phyloP scores from a whole-genome alignment of 2,329 filamentous ascomycete species.

The Colletotrichum gigasporum region DNA sequence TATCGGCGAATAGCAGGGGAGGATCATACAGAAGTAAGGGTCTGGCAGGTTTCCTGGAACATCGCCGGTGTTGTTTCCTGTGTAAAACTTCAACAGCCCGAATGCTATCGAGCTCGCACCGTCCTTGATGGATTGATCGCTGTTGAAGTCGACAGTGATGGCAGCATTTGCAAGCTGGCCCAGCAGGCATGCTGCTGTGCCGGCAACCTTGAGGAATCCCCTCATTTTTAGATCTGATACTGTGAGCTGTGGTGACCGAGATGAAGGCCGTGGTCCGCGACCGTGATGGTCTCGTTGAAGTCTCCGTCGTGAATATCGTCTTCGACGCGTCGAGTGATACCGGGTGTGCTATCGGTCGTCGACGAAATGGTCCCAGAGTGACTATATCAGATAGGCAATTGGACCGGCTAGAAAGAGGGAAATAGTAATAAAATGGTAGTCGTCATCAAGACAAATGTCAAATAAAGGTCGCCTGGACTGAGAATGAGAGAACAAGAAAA shows the following conservation, averaged over 20 bases:
- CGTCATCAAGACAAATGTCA: not conserved
- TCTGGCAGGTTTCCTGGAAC: conserved; percentile 65
- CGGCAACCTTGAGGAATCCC: conserved; percentile 16
- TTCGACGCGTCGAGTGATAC: not conserved
- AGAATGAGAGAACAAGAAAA: not conserved
- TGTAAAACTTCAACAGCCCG: conserved; percentile 50
- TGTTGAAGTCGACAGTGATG: conserved; percentile 17
- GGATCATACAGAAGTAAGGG: conserved; percentile 70
- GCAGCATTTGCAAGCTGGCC: conserved; percentile 18
- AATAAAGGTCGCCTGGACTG: conserved; percentile 18
- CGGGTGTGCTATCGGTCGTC: not conserved
- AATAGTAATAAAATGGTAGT: not conserved
- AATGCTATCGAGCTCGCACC: conserved; percentile 49
- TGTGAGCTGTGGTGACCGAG: not conserved
- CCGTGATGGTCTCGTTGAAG: not conserved
- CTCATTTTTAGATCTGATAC: not conserved
- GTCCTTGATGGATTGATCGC: conserved; percentile 45
- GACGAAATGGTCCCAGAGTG: not conserved
- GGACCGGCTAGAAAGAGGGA: conserved; percentile 2
- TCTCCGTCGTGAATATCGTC: not conserved
- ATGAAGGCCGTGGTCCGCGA: not conserved
- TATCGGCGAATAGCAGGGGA: conserved; percentile 57
- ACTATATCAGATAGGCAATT: not conserved
- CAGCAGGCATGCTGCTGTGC: conserved; percentile 24
- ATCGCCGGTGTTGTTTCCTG: conserved; percentile 68